Base-by-base conservation (phyloP, 441 rosid genomes). In the Melastoma candidum region DNA sequence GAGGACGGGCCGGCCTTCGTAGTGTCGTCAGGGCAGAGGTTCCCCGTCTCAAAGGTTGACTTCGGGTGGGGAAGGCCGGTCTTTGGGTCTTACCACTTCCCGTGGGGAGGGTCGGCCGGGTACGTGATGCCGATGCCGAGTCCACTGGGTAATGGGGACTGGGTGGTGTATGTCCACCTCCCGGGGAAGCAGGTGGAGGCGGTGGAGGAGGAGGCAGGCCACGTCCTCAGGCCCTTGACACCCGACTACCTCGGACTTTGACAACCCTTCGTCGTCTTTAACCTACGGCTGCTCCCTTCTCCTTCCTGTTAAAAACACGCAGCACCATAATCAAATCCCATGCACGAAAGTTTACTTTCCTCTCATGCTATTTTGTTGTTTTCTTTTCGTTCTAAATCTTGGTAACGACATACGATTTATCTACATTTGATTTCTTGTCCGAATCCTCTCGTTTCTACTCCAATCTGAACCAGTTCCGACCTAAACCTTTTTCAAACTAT, bases 91-190 rank as follows among this genome's bases (percentile, higher is more conserved):
- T 90, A 87, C 57, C 83, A 87, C 75, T 84, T 87, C 57, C 92
- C 97, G 2, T 85, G 95, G 93, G 93, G 90, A 11, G 95, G 92
- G 0, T 59, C 48, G 0, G 77, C 87, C 1, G 96, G 96, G 0
- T 90, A 82, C 61, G 89, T 87, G 22, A 82, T 90, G 95, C 92
- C 96, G 2, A 87, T 86, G 95, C 95, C 85, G 1, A 80, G 85
- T 56, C 74, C 85, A 0, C 64, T 26, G 3, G 50, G 57, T 12
- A 73, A 77, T 6, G 84, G 82, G 5, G 97, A 90, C 53, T 90
- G 96, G 97, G 63, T 84, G 24, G 84, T 90, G 24, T 87, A 87
- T 55, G 68, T 81, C 80, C 84, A 83, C 54, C 80, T 90, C 0
- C 53, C 65, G 47, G 60, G 59, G 63, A 51, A 60, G 32, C 92